Evolutionary conservation across 768 basidiomycete species (phyloP), one percentile per base, ranked within the genome.

Genomic region (Megacollybia marginata): DNA sequence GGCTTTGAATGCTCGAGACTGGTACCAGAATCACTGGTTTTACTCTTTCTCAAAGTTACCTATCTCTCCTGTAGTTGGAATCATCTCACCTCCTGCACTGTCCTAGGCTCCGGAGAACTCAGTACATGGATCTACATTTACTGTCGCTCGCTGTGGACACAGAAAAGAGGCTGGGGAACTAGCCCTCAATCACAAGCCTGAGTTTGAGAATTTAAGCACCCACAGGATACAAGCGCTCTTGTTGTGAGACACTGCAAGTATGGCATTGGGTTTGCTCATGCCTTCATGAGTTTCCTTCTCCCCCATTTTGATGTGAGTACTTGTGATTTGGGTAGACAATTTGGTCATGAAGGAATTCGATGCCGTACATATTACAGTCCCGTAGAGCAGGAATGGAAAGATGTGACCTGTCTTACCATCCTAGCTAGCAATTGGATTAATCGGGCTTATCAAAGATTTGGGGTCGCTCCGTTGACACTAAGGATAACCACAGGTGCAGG

Each of bases 261-360:
- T 59, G 31, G 71, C 72, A 1, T 55, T 76, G 23, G 65, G 65
- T 13, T 58, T 85, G 11, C 79, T 85, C 54, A 72, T 77, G 7
- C 61, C 68, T 42, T 57, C 71, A 69, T 66, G 48, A 42, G 64
- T 62, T 16, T 33, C 36, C 48, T 28, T 52, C 44, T 16, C 19
- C 15, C n/a, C n/a, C n/a, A n/a, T n/a, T n/a, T n/a, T n/a, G n/a
- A n/a, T 36, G 16, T 13, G n/a, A n/a, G 40, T 12, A n/a, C 16
- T 47, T 15, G 49, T 28, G 34, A 36, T 45, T 53, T 28, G n/a
- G 52, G 18, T 52, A 79, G 78, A 48, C 78, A 79, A 9, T 85
- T 88, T 57, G 61, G 62, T 7, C 76, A 81, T 52, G 85, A 88
- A 63, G 85, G 85, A 43, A 77, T 71, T 9, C 74, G 75, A 40